phyloP scores from a whole-genome alignment of 768 basidiomycete genomes.

The Pulveroboletus sp. region DNA sequence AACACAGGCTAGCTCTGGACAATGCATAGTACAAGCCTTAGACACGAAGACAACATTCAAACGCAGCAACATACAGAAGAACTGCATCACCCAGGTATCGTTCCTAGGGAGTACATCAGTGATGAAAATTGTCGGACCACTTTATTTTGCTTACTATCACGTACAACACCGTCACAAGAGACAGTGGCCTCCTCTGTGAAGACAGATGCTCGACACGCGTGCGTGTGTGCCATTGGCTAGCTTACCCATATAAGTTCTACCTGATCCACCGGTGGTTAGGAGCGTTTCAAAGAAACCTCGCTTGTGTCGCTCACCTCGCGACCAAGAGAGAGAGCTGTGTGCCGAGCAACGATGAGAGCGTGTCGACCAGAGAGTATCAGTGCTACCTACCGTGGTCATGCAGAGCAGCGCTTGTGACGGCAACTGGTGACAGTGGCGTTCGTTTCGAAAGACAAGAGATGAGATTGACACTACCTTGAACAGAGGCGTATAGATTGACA shows the following conservation, averaged over 20 bases:
- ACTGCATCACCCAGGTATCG: slow-evolving; percentile 30
- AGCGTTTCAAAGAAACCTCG: background rate
- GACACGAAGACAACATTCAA: background rate
- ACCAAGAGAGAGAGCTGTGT: slow-evolving; percentile 20
- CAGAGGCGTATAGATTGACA: slow-evolving; percentile 15
- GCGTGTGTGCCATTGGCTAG: background rate
- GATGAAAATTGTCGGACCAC: background rate
- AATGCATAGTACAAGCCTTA: background rate
- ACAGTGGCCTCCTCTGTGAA: slow-evolving; percentile 22
- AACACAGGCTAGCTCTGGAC: slow-evolving; percentile 16
- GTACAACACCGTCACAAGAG: slow-evolving; percentile 25
- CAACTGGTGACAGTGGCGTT: slow-evolving; percentile 20
- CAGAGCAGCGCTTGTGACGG: slow-evolving; percentile 23
- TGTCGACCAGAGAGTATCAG: background rate
- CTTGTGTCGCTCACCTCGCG: slow-evolving; percentile 23
- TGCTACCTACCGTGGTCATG: slow-evolving; percentile 26
- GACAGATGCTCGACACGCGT: background rate
- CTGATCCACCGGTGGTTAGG: slow-evolving; percentile 9
- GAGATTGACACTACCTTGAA: slow-evolving; percentile 17
- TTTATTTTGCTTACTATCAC: slow-evolving; percentile 16
- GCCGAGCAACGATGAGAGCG: background rate
- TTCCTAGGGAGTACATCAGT: slow-evolving; percentile 18
- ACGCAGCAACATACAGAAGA: slow-evolving; percentile 19
- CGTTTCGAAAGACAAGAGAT: background rate
- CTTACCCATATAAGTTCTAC: slow-evolving; percentile 31